phyloP scores from a whole-genome alignment of 2,329 filamentous ascomycete genomes.

The Ophiosphaerella herpotricha region DNA sequence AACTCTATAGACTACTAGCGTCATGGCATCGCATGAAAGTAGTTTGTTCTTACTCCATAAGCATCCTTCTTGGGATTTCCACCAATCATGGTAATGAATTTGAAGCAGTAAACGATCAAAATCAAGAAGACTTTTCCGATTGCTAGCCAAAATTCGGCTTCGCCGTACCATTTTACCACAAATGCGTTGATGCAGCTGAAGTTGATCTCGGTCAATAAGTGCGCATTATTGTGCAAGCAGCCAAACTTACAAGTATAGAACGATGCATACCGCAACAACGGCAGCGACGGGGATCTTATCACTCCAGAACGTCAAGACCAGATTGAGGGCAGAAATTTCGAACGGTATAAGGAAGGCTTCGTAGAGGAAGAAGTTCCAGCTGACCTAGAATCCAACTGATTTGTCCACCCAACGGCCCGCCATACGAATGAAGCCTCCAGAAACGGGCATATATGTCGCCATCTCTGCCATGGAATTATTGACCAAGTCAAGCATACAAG shows the following conservation, averaged over 20 bases:
- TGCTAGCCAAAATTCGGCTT: slow-evolving; percentile 53
- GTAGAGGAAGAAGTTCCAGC: slow-evolving; percentile 59
- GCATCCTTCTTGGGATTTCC: slow-evolving; percentile 50
- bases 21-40: slow-evolving; percentile 51
- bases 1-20: slow-evolving; percentile 24
- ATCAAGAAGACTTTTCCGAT: slow-evolving; percentile 54
- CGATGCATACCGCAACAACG: slow-evolving; percentile 48
- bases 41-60: slow-evolving; percentile 42
- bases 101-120: slow-evolving; percentile 52
- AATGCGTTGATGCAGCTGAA: slow-evolving; percentile 52
- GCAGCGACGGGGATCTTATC: slow-evolving; percentile 51
- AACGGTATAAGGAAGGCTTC: slow-evolving; percentile 58
- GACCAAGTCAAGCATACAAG: slow-evolving; percentile 61
- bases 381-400: slow-evolving; percentile 62
- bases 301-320: slow-evolving; percentile 50
- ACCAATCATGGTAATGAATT: slow-evolving; percentile 53
- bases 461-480: slow-evolving; percentile 71
- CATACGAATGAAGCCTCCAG: slow-evolving; percentile 67
- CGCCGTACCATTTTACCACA: slow-evolving; percentile 52
- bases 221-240: not conserved
- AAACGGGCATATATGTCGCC: slow-evolving; percentile 65
- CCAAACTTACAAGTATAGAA: slow-evolving; percentile 47
- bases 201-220: not conserved
- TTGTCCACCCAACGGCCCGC: slow-evolving; percentile 70
- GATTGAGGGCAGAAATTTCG: slow-evolving; percentile 54